Conservation (phyloP, 768 basidiomycete genomes). For the Xerocomellus amylosporus region DNA sequence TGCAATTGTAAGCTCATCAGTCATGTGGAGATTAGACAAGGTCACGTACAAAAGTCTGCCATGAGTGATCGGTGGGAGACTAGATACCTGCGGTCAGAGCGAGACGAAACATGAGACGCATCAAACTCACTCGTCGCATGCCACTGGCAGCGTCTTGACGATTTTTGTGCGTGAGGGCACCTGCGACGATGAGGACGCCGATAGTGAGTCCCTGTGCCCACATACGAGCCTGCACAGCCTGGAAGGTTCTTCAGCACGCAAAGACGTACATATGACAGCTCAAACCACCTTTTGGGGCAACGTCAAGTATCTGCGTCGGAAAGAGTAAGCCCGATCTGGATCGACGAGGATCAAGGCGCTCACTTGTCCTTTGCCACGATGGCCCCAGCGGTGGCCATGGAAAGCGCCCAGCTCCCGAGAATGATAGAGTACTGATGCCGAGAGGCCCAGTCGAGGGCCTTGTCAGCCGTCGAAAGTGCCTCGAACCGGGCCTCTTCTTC, state of each 20-base stretch:
- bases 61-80: slow-evolving; percentile 28
- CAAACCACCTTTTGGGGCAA: slow-evolving; percentile 27
- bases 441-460: slow-evolving; percentile 57
- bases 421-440: slow-evolving; percentile 74
- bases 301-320: slow-evolving; percentile 20
- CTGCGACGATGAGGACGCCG: slow-evolving; percentile 68
- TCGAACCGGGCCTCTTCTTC: slow-evolving; percentile 46
- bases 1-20: slow-evolving; percentile 6
- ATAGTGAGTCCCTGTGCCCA: slow-evolving; percentile 85
- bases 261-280: too few relatives aligned
- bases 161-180: slow-evolving; percentile 56
- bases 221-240: slow-evolving; percentile 83
- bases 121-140: slow-evolving; percentile 22
- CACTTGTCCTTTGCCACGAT: slow-evolving; percentile 65
- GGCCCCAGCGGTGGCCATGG: slow-evolving; percentile 60
- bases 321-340: not conserved
- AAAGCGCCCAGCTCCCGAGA: slow-evolving; percentile 69
- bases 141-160: slow-evolving; percentile 38
- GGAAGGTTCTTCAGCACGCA: slow-evolving; percentile 35
- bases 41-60: slow-evolving; percentile 27
- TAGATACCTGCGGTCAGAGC: not conserved
- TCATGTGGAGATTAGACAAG: not conserved
- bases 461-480: slow-evolving; percentile 46
- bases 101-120: too few relatives aligned
- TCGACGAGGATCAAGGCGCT: slow-evolving; percentile 18